These are phyloP conservation scores for Metarhizium sp. DNA, from an alignment of 2,329 filamentous ascomycete genomes.

Conservation along the genomic window DNA sequence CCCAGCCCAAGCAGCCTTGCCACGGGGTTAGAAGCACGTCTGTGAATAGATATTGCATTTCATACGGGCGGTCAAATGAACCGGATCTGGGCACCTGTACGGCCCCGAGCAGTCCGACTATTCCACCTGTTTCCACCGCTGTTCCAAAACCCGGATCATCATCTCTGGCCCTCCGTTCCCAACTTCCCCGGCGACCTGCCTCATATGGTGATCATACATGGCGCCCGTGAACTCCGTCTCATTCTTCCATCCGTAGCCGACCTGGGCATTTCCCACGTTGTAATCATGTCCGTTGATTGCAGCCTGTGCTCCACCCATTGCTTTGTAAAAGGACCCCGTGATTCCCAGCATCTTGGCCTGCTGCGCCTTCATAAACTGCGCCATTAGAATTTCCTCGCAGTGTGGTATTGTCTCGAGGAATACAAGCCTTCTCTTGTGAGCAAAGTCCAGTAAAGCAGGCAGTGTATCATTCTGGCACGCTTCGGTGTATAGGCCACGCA, in stretches of 20 bases:
- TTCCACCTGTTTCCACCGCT: constrained; percentile 25
- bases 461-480: constrained; percentile 14
- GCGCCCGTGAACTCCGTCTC: constrained; percentile 18
- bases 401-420: constrained; percentile 4
- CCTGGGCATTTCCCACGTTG: constrained; percentile 20
- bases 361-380: constrained; percentile 15
- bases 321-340: constrained; percentile 16
- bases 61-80: too few species aligned
- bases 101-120: constrained; percentile 4
- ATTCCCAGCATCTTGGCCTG: constrained; percentile 16
- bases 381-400: constrained; percentile 16
- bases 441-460: constrained; percentile 14
- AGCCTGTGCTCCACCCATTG: constrained; percentile 12
- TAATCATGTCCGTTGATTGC: constrained; percentile 11
- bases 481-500: constrained; percentile 22
- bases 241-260: constrained; percentile 23
- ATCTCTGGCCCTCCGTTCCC: constrained; percentile 5
- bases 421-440: constrained; percentile 10
- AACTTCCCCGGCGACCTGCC: constrained; percentile 10
- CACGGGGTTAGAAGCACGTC: too few species aligned
- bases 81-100: too few species aligned
- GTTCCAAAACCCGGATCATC: constrained; percentile 20
- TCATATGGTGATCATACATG: constrained; percentile 20
- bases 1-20: too few species aligned
- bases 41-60: too few species aligned